A percentile compares a stretch with the other conserved stretches of the same genome.
These are phyloP conservation scores for Pythium utonaiense DNA, from an alignment of 352 stramenopile species.

Conservation along the genomic window DNA sequence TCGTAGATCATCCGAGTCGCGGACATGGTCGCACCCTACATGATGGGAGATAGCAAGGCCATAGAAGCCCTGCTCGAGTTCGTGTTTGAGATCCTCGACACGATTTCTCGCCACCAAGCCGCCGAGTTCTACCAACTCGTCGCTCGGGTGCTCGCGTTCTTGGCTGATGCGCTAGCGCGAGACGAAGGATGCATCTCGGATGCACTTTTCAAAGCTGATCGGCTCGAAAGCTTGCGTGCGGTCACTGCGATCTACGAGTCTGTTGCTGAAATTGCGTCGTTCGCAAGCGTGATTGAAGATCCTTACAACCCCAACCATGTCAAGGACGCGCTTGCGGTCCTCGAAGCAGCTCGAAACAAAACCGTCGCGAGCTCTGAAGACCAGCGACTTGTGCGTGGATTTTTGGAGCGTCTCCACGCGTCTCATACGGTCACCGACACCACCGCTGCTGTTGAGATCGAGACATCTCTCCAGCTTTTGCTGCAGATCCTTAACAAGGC, in stretches of 20 bases:
- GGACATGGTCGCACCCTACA: constrained; percentile 46
- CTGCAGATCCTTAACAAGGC: constrained; percentile 42
- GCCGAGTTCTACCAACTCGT: constrained; percentile 67
- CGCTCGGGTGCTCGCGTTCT: constrained; percentile 40
- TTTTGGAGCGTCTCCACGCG: constrained; percentile 23
- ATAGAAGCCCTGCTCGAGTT: constrained; percentile 44
- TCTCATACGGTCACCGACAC: not conserved
- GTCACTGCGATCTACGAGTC: constrained; percentile 53
- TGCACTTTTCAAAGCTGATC: constrained; percentile 38
- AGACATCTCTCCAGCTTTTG: constrained; percentile 35
- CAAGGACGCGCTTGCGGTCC: constrained; percentile 22
- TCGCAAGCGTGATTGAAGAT: constrained; percentile 39
- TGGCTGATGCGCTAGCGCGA: constrained; percentile 40
- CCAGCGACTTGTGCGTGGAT: constrained; percentile 50
- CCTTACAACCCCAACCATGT: constrained; percentile 30
- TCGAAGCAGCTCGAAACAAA: constrained; percentile 40
- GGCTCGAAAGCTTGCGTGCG: constrained; percentile 33
- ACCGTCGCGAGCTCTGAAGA: constrained; percentile 39
- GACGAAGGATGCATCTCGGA: constrained; percentile 33
- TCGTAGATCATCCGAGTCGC: constrained; percentile 53
- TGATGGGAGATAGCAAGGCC: constrained; percentile 31
- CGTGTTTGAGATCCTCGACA: constrained; percentile 63
- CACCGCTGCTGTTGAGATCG: constrained; percentile 14
- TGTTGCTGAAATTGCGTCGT: constrained; percentile 38
- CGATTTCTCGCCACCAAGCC: constrained; percentile 60